Evolutionary conservation across 306 rosid genomes (phyloP), one percentile per base, ranked within the genome.

Genomic region (Malus orientalis): DNA sequence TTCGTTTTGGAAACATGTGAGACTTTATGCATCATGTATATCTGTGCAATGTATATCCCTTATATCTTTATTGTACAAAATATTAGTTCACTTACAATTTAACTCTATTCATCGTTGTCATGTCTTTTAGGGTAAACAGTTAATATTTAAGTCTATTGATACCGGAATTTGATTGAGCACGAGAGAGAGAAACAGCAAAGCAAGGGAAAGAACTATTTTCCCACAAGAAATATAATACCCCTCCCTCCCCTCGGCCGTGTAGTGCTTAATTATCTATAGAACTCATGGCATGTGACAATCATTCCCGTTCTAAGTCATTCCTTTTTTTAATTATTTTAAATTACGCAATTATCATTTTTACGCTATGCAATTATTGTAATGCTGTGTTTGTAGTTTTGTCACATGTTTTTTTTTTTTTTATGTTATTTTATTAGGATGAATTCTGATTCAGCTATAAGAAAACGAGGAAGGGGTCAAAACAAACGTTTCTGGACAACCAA

Each of bases 151-250:
- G 58, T 84, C 78, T 6, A 83, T 68, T 71, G 89, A 90, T 76
- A 73, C 82, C 61, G 74, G 72, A 87, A 86, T 84, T 74, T 92
- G 76, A 79, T 88, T 38, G 83, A 84, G 61, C 93, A 89, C 85
- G 83, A 86, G 83, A 86, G 83, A 89, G 83, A 84, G 95, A 89
- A 87, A 92, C 94, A 61, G 78, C 87, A 57, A 91, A 91, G 79
- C 86, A 83, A 78, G 98, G 95, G 53, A 85, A 91, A 79, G 87
- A 83, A 27, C 96, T 96, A 25, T 86, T 87, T 80, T 91, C 80
- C 88, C 76, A 89, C 51, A 85, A 89, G 79, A 86, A 90, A 78
- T 90, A 96, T 90, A 86, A 74, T 6, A 6, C 53, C 32, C 66
- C 71, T 72, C 62, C 73, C 38, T 72, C 49, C 69, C 36, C 54